Evolutionary conservation across 2,329 filamentous ascomycete genomes (phyloP), one percentile per base, ranked within the genome.

Genomic region (Bipolaris sorokiniana): DNA sequence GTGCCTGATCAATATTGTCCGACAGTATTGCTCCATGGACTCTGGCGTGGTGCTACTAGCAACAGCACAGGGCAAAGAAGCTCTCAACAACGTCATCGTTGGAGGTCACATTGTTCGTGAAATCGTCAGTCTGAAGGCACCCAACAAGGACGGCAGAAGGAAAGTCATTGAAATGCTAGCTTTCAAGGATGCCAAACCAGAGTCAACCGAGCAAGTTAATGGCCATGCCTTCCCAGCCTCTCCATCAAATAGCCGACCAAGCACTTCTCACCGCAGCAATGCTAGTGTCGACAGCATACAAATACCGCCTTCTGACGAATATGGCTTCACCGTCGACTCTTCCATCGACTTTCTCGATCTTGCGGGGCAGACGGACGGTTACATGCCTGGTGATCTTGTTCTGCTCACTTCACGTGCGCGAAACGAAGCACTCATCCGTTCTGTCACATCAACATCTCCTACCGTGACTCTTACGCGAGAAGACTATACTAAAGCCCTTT

Each of bases 361-460:
- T 54, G 92, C 96, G 16, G 93, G 95, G 1, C 89, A 94, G 66
- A 98, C 94, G 0, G 95, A 99, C 72, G 95, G 95, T 0, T 99
- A 98, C 73, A 97, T 98, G 93, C 94, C 95, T 0, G 95, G 93
- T 3, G 95, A 99, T 75, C 82, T 99, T 36, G 88, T 90, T 15
- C 83, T 97, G 2, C 85, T 99, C 10, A 90, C 96, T 16, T 89
- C 91, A 10, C 86, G 95, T 56, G 94, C 95, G 36, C 87, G 93
- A 51, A 97, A 94, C 67, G 95, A 98, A 78, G 91, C 94, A 23
- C 84, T 99, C 15, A 96, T 98, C 66, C 89, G 94, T 9, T 89
- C 89, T 7, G 88, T 98, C 26, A 75, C 72, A 5, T 78, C 81
- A 26, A 63, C 63, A 7, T 69, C 70, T 4, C 68, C 64, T 16